Conservation (phyloP, 2,329 filamentous ascomycete species). For the Hypoxylon sp. region DNA sequence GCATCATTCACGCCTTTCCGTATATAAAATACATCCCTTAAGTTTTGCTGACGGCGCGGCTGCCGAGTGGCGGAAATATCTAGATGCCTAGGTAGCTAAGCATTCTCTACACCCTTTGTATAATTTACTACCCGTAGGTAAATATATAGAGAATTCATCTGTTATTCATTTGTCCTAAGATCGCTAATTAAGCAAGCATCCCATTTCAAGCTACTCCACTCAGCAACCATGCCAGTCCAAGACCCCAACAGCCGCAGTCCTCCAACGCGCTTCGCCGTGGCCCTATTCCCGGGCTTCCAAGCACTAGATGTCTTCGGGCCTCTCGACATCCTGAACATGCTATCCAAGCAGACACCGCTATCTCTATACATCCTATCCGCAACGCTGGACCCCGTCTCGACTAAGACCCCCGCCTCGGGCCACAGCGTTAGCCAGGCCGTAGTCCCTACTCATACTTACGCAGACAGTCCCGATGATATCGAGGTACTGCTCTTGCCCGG, state of each 20-base stretch:
- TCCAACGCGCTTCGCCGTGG: constrained; percentile 58
- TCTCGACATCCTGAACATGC: constrained; percentile 62
- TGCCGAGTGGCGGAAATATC: background rate
- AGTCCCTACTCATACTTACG: constrained; percentile 67
- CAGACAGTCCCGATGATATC: constrained; percentile 64
- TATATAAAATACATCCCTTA: background rate
- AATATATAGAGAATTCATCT: background rate
- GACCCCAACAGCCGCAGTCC: background rate
- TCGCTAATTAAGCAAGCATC: background rate
- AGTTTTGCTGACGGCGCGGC: background rate
- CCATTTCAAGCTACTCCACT: background rate
- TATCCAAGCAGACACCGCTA: constrained; percentile 56
- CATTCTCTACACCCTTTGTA: background rate
- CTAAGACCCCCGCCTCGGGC: constrained; percentile 47
- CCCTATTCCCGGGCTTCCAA: constrained; percentile 63
- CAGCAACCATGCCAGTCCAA: constrained; percentile 19
- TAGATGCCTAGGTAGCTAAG: too few relatives aligned
- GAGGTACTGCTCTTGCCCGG: constrained; percentile 78
- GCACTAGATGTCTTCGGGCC: constrained; percentile 64
- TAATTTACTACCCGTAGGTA: background rate
- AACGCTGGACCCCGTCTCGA: constrained; percentile 60
- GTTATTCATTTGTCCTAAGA: background rate
- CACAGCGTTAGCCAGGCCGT: constrained; percentile 57
- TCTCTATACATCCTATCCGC: constrained; percentile 61
- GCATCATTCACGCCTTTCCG: constrained; percentile 4